Conservation (phyloP, 148 eudicot species). For the Silene conica region DNA sequence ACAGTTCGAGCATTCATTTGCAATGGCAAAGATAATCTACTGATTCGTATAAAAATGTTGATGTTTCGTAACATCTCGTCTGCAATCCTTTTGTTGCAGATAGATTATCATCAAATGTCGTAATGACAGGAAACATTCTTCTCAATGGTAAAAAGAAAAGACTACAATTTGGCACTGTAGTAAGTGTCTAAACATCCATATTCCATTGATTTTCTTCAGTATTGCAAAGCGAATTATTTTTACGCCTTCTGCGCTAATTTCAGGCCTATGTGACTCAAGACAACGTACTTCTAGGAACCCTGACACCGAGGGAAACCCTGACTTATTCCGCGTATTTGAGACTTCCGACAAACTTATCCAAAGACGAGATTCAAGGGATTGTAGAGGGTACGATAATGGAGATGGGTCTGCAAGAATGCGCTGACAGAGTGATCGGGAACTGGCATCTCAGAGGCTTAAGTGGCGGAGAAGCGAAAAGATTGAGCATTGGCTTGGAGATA, state of each 20-base stretch:
- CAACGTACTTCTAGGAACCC: conserved; percentile 57
- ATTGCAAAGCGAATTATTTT: no score
- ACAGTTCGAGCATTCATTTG: no score
- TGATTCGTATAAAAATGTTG: neutral
- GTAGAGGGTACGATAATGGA: conserved; percentile 63
- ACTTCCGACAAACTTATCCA: conserved; percentile 51
- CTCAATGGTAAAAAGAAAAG: conserved; percentile 73
- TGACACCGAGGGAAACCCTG: conserved; percentile 64
- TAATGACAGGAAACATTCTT: conserved; percentile 77
- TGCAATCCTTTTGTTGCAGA: conserved; percentile 36
- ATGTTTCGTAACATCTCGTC: conserved; percentile 6
- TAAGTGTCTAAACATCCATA: conserved; percentile 27
- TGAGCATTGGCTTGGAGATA: conserved; percentile 75
- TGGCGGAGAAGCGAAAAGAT: conserved; percentile 75
- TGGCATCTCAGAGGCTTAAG: conserved; percentile 87
- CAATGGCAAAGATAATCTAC: no score
- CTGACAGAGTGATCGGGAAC: conserved; percentile 57
- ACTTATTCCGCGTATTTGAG: conserved; percentile 70
- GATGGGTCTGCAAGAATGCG: conserved; percentile 84
- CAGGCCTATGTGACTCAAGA: conserved; percentile 93
- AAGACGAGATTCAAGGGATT: conserved; percentile 43
- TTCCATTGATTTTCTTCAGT: neutral
- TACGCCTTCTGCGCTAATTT: neutral
- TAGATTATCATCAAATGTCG: conserved; percentile 64
- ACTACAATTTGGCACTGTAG: conserved; percentile 59